Base-by-base conservation (phyloP, 2,329 filamentous ascomycete species). In the Penicillium oxalicum region DNA sequence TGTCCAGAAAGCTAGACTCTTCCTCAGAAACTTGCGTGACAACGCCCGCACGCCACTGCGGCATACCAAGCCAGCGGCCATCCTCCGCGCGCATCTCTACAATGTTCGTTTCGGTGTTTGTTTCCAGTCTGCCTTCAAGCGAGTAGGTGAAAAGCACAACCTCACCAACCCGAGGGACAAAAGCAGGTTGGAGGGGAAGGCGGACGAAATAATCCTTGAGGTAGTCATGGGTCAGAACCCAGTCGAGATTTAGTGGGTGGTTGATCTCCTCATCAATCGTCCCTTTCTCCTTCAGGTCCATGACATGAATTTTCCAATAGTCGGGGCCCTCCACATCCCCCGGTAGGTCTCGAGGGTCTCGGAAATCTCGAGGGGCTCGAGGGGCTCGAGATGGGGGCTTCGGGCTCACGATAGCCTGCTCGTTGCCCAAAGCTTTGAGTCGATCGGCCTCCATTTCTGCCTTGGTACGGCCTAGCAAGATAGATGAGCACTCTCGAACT, bases 41-140 rank as follows among this genome's bases (percentile, higher is more conserved):
- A 0, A 81, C 67, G 1, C 80, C 81, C 0, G 76, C 80, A 55
- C 79, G 74, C 81, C 81, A 84, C 5, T 62, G 48, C 0, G 78
- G 77, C 13, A 58, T 54, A 0, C 66, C 69, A 3, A 57, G 51
- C 52, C 67, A 74, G 25, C 51, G 54, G 24, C 61, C 49, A n/a
- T 65, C 57, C 9, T 61, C 49, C 2, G 69, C 66, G 41, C 69
- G 72, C 1, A 69, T 61, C 44, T 69, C 63, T 40, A 68, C 59
- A 12, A 54, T 45, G 3, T 56, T 49, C 1, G 54, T 61, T 3
- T 60, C 52, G 1, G 54, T 44, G 44, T 75, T 68, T 51, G 60
- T 71, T 13, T 63, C 52, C 7, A 75, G 57, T 26, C 67, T 66
- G n/a, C 65, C 65, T 3, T 70, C 54, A 34, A 69, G 61, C n/a